These are phyloP conservation scores for Curvularia sp. DNA, from an alignment of 2,329 filamentous ascomycete genomes.

Conservation along the genomic window DNA sequence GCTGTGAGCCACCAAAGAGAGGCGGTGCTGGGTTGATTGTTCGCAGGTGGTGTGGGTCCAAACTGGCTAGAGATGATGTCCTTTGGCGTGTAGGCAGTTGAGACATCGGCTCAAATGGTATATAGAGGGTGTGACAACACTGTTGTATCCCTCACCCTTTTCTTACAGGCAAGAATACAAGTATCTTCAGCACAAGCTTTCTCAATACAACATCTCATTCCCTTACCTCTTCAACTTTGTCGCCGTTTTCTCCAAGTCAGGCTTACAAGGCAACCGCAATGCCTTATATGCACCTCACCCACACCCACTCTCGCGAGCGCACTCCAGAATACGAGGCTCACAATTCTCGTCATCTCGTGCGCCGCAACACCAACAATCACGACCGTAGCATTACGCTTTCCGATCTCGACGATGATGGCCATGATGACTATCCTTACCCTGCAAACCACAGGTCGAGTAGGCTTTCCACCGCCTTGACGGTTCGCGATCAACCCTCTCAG, in stretches of 20 bases:
- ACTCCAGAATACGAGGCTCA: slow-evolving; percentile 24
- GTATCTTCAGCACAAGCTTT: slow-evolving; percentile 2
- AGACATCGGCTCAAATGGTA: slow-evolving; percentile 22
- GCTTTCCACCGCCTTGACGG: slow-evolving; percentile 36
- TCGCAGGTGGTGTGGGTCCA: slow-evolving; percentile 15
- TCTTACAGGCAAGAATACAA: slow-evolving; percentile 13
- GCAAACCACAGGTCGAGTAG: slow-evolving; percentile 21
- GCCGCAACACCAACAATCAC: slow-evolving; percentile 36
- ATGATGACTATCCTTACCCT: slow-evolving; percentile 43
- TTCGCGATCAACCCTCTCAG: slow-evolving; percentile 35
- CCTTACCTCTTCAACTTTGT: background rate
- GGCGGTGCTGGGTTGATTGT: slow-evolving; percentile 15
- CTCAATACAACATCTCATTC: slow-evolving; percentile 2
- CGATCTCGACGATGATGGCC: slow-evolving; percentile 32
- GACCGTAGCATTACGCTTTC: slow-evolving; percentile 32
- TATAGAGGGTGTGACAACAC: slow-evolving; percentile 17
- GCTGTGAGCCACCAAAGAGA: slow-evolving; percentile 15
- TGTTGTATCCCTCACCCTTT: slow-evolving; percentile 2
- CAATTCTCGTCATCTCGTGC: slow-evolving; percentile 30
- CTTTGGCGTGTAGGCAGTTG: slow-evolving; percentile 18
- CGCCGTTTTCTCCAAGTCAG: slow-evolving; percentile 1
- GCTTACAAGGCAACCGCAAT: slow-evolving; percentile 26
- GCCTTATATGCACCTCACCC: slow-evolving; percentile 34
- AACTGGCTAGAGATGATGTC: slow-evolving; percentile 14
- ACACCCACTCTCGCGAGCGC: slow-evolving; percentile 32